Percentiles rank a stretch among this genome's conserved stretches.
Conservation (phyloP, 2,329 filamentous ascomycete genomes). For the Ascosphaera aggregata region DNA sequence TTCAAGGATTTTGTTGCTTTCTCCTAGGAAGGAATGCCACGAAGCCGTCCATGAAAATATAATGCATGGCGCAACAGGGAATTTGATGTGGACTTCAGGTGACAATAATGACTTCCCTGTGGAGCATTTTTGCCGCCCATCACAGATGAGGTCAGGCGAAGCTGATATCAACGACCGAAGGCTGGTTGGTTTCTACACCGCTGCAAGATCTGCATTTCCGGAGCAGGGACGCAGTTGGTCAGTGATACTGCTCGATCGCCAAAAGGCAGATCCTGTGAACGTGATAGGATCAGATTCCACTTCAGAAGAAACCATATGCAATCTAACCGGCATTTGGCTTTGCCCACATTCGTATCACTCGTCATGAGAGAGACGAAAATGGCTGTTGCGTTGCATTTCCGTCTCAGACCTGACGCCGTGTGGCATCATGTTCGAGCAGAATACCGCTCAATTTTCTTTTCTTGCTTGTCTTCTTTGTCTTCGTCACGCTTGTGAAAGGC, state of each 20-base stretch:
- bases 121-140: background rate
- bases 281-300: background rate
- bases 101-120: background rate
- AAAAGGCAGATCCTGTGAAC: background rate
- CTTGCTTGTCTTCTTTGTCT: background rate
- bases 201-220: background rate
- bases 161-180: background rate
- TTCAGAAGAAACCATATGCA: background rate
- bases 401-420: too few species aligned
- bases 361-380: background rate
- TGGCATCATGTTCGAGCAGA: background rate
- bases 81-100: background rate
- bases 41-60: background rate
- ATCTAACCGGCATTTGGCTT: background rate
- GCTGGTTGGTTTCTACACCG: background rate
- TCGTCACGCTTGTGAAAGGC: background rate
- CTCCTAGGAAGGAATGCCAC: background rate
- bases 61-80: background rate
- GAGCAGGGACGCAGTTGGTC: background rate
- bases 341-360: background rate
- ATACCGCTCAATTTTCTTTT: background rate
- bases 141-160: background rate
- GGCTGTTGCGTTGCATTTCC: background rate
- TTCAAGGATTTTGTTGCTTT: background rate
- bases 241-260: background rate